A percentile compares a stretch with the other conserved stretches of the same genome.
Evolutionary conservation across 1,284 basidiomycete species (phyloP).

Genomic region (Malassezia psittaci): DNA sequence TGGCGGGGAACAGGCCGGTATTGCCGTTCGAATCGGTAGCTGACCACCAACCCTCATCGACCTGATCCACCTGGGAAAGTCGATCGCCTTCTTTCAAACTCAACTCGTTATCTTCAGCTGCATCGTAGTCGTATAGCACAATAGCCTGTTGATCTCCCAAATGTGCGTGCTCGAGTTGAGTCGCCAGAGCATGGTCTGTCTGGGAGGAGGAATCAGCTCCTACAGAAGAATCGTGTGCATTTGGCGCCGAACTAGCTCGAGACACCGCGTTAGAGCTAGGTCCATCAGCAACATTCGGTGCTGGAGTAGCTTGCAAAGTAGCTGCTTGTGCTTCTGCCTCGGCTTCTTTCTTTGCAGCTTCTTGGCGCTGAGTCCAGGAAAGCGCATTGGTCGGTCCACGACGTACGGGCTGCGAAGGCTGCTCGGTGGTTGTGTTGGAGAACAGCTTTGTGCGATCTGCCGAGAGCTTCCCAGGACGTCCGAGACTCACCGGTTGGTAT

Average conservation of each 20-base stretch:
- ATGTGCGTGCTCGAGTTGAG: slow-evolving; percentile 22
- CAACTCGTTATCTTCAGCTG: slow-evolving; percentile 43
- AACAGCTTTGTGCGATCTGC: slow-evolving; percentile 38
- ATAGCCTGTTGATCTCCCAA: slow-evolving; percentile 26
- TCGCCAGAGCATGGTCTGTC: slow-evolving; percentile 10
- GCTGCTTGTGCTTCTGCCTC: slow-evolving; percentile 25
- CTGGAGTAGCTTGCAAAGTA: slow-evolving; percentile 7
- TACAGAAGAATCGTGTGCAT: background rate
- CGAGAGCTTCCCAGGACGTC: slow-evolving; percentile 44
- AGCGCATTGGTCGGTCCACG: slow-evolving; percentile 21
- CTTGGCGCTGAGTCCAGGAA: slow-evolving; percentile 46
- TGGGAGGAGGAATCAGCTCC: slow-evolving; percentile 6
- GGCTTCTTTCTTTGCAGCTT: slow-evolving; percentile 32
- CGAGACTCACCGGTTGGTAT: slow-evolving; percentile 39
- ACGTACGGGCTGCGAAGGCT: slow-evolving; percentile 19
- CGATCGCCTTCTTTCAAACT: slow-evolving; percentile 26
- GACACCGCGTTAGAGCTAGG: background rate
- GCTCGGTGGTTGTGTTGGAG: slow-evolving; percentile 19
- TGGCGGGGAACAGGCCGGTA: slow-evolving; percentile 42
- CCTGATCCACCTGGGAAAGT: slow-evolving; percentile 34
- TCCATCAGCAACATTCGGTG: background rate
- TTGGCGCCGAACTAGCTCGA: slow-evolving; percentile 1
- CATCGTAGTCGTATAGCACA: slow-evolving; percentile 41
- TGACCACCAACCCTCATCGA: slow-evolving; percentile 47
- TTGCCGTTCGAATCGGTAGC: slow-evolving; percentile 34